Evolutionary conservation across 129 eudicot species (phyloP).

Genomic region (Rutidosis leptorrhynchoides): DNA sequence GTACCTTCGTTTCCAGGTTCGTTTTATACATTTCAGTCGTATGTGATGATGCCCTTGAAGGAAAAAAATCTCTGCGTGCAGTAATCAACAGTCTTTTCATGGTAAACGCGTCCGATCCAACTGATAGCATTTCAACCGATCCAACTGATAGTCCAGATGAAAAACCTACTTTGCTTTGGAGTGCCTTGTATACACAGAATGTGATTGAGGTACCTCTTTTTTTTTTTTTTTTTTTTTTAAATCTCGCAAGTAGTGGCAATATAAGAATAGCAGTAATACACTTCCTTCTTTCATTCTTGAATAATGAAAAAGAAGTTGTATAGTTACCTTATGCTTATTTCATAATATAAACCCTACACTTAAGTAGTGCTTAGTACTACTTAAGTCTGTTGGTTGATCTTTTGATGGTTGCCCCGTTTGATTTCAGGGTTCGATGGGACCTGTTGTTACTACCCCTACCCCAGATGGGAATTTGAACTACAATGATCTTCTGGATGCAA

Average conservation of each 20-base stretch:
- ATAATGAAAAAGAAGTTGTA: not conserved
- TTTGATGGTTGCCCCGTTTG: not conserved
- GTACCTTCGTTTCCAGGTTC: conserved; percentile 50
- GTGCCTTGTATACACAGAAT: conserved; percentile 68
- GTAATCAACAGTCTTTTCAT: conserved; percentile 61
- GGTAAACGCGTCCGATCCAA: conserved; percentile 24
- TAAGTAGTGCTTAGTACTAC: too few species aligned
- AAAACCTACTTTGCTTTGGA: conserved; percentile 77
- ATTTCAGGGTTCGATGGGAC: conserved; percentile 50
- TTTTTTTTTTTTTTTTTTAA: conserved; percentile 10
- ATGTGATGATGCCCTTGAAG: conserved; percentile 62
- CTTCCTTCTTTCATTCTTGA: not conserved
- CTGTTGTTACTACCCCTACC: conserved; percentile 48
- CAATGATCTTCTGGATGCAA: conserved; percentile 46
- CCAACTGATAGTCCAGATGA: conserved; percentile 31
- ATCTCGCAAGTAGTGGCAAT: not conserved
- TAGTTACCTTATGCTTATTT: not conserved
- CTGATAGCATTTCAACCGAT: conserved; percentile 33
- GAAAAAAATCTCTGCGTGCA: conserved; percentile 54
- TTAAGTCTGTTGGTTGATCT: not conserved
- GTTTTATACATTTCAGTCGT: conserved; percentile 65
- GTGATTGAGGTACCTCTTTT: conserved; percentile 46
- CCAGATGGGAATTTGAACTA: conserved; percentile 79
- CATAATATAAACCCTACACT: not conserved
- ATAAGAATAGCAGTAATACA: not conserved